Conservation (phyloP, 129 eudicot species). For the Escallonia herrerae region DNA sequence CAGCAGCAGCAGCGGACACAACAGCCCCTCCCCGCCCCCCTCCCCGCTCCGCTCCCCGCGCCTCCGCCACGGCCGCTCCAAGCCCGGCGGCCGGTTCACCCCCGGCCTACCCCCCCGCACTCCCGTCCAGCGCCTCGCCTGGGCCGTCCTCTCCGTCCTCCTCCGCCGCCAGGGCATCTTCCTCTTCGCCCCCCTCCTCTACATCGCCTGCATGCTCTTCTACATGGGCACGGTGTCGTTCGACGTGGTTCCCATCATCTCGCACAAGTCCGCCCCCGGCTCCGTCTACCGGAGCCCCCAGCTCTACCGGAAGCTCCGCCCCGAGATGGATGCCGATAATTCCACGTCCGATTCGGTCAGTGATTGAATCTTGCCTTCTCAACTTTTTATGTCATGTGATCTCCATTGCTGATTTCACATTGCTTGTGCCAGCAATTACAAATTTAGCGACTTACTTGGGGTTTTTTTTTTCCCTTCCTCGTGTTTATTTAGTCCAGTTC, state of each 20-base stretch:
- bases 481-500: no score
- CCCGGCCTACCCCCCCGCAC: conserved; percentile 36
- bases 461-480: no score
- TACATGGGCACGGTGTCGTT: conserved; percentile 50
- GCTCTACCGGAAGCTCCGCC: conserved; percentile 64
- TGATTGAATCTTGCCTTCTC: background rate
- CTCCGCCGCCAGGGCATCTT: conserved; percentile 63
- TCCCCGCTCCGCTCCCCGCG: conserved; percentile 79
- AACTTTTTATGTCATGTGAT: no score
- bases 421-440: no score
- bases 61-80: conserved; percentile 44
- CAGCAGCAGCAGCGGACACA: conserved; percentile 73
- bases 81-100: conserved; percentile 24
- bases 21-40: conserved; percentile 74
- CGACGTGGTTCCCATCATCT: conserved; percentile 39
- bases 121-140: conserved; percentile 49
- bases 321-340: conserved; percentile 80
- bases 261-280: conserved; percentile 45
- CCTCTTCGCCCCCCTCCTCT: conserved; percentile 58
- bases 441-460: no score
- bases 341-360: conserved; percentile 77
- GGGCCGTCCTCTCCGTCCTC: conserved; percentile 45
- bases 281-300: conserved; percentile 83
- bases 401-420: no score
- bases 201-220: conserved; percentile 48